A percentile compares a stretch with the other conserved stretches of the same genome.
phyloP scores from a whole-genome alignment of 2,329 filamentous ascomycete species.

The Pestalotiopsis sp. region DNA sequence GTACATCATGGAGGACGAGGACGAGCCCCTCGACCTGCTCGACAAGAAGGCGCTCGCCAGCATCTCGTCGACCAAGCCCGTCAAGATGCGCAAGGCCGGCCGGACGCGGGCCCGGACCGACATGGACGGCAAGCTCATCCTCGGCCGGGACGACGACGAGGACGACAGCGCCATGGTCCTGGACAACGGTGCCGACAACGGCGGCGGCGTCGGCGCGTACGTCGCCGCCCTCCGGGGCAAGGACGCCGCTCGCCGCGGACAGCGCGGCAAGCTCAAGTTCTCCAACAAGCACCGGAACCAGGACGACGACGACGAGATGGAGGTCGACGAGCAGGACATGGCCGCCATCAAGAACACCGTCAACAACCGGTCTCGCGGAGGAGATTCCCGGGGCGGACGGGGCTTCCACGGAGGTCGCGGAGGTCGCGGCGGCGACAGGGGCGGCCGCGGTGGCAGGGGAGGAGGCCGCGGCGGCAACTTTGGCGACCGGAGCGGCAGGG shows the following conservation, averaged over 20 bases:
- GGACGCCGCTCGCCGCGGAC: conserved; percentile 65
- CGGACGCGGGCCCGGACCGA: conserved; percentile 68
- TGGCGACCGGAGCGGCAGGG: conserved; percentile 42
- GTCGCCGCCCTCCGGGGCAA: conserved; percentile 70
- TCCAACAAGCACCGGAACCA: conserved; percentile 59
- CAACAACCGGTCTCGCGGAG: conserved; percentile 26
- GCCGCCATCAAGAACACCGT: conserved; percentile 54
- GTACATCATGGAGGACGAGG: conserved; percentile 92
- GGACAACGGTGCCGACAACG: conserved; percentile 48
- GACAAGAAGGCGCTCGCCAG: conserved; percentile 87
- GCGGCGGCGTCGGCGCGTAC: conserved; percentile 66
- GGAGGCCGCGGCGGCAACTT: conserved; percentile 28
- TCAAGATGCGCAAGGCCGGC: conserved; percentile 58
- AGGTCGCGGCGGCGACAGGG: conserved; percentile 8
- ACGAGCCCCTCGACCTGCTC: conserved; percentile 92
- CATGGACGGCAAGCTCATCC: conserved; percentile 78
- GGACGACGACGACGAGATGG: conserved; percentile 42
- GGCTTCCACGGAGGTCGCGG: conserved; percentile 31
- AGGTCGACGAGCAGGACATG: conserved; percentile 50
- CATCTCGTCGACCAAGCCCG: conserved; percentile 88
- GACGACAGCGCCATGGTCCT: conserved; percentile 61
- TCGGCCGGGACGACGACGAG: conserved; percentile 61
- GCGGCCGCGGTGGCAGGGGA: conserved; percentile 34
- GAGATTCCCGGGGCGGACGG: conserved; percentile 23
- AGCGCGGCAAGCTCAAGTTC: conserved; percentile 71